phyloP scores from a whole-genome alignment of 805 yeast species.

The Metschnikowia colocasiae region DNA sequence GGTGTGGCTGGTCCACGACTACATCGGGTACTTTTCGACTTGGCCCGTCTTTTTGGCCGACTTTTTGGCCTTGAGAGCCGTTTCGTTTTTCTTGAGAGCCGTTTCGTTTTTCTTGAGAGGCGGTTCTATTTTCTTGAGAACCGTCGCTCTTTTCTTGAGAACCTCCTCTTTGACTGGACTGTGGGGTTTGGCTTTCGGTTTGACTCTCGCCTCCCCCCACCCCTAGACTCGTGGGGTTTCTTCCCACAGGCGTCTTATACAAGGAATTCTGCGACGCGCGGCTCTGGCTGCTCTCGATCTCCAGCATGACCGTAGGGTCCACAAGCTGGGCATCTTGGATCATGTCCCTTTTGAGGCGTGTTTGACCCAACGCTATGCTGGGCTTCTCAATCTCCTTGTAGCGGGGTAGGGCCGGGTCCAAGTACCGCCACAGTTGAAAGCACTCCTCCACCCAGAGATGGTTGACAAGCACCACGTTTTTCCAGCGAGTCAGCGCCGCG shows the following conservation, averaged over 20 bases:
- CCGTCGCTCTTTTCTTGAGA: too few species aligned
- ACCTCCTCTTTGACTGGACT: neutral
- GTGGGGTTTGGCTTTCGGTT: neutral
- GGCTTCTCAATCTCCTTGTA: constrained; percentile 28
- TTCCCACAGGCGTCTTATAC: neutral
- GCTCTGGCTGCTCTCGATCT: neutral
- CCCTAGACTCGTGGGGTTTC: constrained; percentile 1
- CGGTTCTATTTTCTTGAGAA: too few species aligned
- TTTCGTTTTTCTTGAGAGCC: neutral
- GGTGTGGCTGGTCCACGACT: neutral
- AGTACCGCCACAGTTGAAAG: constrained; percentile 54
- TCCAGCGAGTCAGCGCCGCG: constrained; percentile 67
- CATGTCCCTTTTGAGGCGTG: neutral
- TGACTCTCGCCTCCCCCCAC: neutral
- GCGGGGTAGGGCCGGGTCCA: constrained; percentile 43
- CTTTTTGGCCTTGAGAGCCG: too few species aligned
- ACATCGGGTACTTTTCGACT: neutral
- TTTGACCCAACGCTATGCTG: neutral
- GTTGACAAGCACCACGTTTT: constrained; percentile 54
- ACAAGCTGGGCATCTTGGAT: neutral
- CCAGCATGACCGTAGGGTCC: neutral
- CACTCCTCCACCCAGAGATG: constrained; percentile 90
- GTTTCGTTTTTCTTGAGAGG: neutral
- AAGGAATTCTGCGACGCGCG: neutral
- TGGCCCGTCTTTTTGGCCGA: neutral